Conservation (phyloP, 2,329 filamentous ascomycete species). For the Aspergillus hortae region DNA sequence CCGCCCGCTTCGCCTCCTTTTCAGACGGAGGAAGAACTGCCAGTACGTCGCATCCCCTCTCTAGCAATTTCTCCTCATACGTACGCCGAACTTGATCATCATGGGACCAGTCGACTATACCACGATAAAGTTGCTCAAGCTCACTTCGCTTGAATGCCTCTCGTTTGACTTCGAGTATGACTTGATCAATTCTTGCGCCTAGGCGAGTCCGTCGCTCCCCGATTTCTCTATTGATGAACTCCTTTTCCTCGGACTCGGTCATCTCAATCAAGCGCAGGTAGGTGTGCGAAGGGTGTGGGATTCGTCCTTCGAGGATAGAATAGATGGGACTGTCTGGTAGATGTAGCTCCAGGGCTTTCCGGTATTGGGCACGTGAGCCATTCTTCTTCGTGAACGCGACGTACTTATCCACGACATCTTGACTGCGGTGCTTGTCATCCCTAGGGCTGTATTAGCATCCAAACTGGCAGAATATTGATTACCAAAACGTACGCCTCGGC, state of each 20-base stretch:
- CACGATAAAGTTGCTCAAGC: constrained; percentile 74
- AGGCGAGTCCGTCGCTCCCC: constrained; percentile 83
- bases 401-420: constrained; percentile 73
- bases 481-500: constrained; percentile 53
- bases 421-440: constrained; percentile 57
- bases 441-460: constrained; percentile 25
- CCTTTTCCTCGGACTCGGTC: constrained; percentile 79
- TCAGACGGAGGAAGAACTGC: constrained; percentile 62
- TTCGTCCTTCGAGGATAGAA: constrained; percentile 73
- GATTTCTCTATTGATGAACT: constrained; percentile 84
- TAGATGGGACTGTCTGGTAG: constrained; percentile 81
- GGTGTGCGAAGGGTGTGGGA: constrained; percentile 74
- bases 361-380: constrained; percentile 70
- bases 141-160: constrained; percentile 75
- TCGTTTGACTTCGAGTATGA: constrained; percentile 80
- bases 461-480: background rate
- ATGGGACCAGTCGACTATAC: constrained; percentile 83
- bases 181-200: constrained; percentile 76
- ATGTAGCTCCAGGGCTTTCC: constrained; percentile 69
- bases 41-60: constrained; percentile 75
- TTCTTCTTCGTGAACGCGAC: constrained; percentile 68
- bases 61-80: constrained; percentile 87
- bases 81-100: constrained; percentile 80
- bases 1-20: constrained; percentile 67
- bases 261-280: constrained; percentile 81